Evolutionary conservation across 768 basidiomycete genomes (phyloP).

Genomic region (Paxillus ammoniavirescens): DNA sequence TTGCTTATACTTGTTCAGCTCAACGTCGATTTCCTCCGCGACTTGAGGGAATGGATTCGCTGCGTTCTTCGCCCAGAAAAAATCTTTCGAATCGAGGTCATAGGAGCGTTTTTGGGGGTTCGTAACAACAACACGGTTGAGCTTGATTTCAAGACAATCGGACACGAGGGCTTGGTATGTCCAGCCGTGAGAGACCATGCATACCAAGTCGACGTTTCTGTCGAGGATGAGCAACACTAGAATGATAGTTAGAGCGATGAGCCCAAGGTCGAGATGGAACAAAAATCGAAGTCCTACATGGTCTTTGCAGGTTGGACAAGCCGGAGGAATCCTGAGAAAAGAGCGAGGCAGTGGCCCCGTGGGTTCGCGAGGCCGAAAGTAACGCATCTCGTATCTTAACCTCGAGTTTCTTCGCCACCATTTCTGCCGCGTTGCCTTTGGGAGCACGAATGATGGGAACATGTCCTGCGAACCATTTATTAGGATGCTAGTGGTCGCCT

Average conservation of each 20-base stretch:
- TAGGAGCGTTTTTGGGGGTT: slow-evolving; percentile 78
- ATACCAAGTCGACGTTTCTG: slow-evolving; percentile 90
- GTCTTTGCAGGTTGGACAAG: slow-evolving; percentile 82
- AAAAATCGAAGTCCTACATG: slow-evolving; percentile 51
- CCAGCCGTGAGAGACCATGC: slow-evolving; percentile 96
- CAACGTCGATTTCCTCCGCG: slow-evolving; percentile 93
- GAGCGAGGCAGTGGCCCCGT: slow-evolving; percentile 52
- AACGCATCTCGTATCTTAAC: slow-evolving; percentile 86
- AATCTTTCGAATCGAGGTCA: slow-evolving; percentile 97
- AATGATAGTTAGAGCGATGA: slow-evolving; percentile 8
- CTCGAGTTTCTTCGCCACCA: slow-evolving; percentile 97
- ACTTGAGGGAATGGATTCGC: slow-evolving; percentile 97
- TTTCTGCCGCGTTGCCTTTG: slow-evolving; percentile 95
- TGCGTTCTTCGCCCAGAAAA: slow-evolving; percentile 98
- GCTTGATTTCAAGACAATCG: slow-evolving; percentile 94
- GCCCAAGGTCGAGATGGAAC: slow-evolving; percentile 1
- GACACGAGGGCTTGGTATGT: slow-evolving; percentile 98
- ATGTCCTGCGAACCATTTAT: slow-evolving; percentile 52
- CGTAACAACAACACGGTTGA: slow-evolving; percentile 89
- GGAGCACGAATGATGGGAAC: slow-evolving; percentile 95
- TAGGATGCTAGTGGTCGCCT: background rate
- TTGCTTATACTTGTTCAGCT: slow-evolving; percentile 89
- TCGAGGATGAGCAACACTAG: slow-evolving; percentile 91
- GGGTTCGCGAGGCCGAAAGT: slow-evolving; percentile 64
- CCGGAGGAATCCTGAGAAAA: slow-evolving; percentile 83